Conservation (phyloP, 441 rosid species). For the Erodium texanum region DNA sequence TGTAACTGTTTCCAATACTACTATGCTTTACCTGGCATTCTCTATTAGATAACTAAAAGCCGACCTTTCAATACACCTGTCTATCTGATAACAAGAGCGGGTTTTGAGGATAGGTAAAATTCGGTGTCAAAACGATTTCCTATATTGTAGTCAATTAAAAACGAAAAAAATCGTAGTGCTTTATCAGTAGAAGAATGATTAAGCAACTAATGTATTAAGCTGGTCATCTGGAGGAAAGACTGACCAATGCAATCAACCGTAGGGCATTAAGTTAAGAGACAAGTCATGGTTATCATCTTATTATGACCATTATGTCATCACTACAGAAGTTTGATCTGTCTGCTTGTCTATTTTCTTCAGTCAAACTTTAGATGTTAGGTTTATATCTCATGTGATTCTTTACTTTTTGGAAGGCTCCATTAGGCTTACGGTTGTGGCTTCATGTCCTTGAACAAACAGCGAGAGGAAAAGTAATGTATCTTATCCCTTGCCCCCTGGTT, state of each 20-base stretch:
- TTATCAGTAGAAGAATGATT: not conserved
- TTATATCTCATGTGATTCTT: not conserved
- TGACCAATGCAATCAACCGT: not conserved
- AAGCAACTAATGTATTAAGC: not conserved
- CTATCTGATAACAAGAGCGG: not conserved
- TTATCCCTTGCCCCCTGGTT: not conserved
- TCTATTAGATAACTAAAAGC: not conserved
- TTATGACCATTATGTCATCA: not conserved
- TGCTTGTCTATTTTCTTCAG: not conserved
- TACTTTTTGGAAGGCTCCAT: constrained; percentile 38
- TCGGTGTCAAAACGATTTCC: not conserved
- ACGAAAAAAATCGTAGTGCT: not conserved
- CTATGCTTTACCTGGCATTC: constrained; percentile 1
- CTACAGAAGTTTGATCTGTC: not conserved
- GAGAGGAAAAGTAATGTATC: constrained; percentile 53
- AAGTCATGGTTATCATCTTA: not conserved
- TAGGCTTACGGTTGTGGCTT: constrained; percentile 57
- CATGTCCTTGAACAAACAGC: constrained; percentile 50
- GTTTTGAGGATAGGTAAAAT: not conserved
- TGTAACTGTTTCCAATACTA: not conserved
- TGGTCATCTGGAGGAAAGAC: not conserved
- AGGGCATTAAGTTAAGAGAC: not conserved
- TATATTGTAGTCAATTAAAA: not conserved
- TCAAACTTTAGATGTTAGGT: not conserved
- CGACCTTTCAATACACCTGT: not conserved